Conservation (phyloP, 257 asterid species). For the Agastache rugosa region DNA sequence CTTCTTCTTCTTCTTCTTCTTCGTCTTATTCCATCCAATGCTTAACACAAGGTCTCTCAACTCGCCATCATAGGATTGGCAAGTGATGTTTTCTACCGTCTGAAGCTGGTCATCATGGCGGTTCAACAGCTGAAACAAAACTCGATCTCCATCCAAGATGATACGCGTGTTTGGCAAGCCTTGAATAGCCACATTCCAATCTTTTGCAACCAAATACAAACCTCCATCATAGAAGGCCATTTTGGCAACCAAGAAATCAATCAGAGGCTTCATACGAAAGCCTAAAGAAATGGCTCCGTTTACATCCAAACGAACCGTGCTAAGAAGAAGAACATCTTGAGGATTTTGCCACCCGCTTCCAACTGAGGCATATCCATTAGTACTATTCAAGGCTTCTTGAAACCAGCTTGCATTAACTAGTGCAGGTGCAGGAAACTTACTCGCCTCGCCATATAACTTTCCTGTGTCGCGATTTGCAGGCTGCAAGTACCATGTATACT, state of each 20-base stretch:
- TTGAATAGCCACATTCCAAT: slow-evolving; percentile 47
- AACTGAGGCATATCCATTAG: slow-evolving; percentile 47
- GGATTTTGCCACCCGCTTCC: slow-evolving; percentile 50
- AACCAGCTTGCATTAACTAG: slow-evolving; percentile 46
- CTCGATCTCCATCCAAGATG: slow-evolving; percentile 32
- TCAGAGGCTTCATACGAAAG: slow-evolving; percentile 40
- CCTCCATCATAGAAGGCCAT: slow-evolving; percentile 43
- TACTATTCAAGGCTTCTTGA: slow-evolving; percentile 42
- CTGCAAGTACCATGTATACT: slow-evolving; percentile 52
- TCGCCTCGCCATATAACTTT: slow-evolving; percentile 44
- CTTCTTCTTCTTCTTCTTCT: slow-evolving; percentile 6
- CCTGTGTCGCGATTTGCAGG: slow-evolving; percentile 49
- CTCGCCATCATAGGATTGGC: slow-evolving; percentile 26
- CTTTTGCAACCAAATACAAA: slow-evolving; percentile 49
- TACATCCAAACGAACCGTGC: slow-evolving; percentile 39
- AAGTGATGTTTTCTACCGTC: slow-evolving; percentile 42
- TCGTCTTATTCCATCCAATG: slow-evolving; percentile 35
- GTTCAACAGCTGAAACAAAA: slow-evolving; percentile 37
- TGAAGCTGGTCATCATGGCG: slow-evolving; percentile 32
- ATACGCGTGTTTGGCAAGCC: slow-evolving; percentile 51
- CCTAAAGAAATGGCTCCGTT: slow-evolving; percentile 54
- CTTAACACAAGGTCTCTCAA: slow-evolving; percentile 27
- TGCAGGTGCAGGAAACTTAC: slow-evolving; percentile 27
- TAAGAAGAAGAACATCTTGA: slow-evolving; percentile 39
- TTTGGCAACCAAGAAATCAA: slow-evolving; percentile 36